Evolutionary conservation across 768 basidiomycete genomes (phyloP).

Genomic region (Lactifluus hygrophoroides): DNA sequence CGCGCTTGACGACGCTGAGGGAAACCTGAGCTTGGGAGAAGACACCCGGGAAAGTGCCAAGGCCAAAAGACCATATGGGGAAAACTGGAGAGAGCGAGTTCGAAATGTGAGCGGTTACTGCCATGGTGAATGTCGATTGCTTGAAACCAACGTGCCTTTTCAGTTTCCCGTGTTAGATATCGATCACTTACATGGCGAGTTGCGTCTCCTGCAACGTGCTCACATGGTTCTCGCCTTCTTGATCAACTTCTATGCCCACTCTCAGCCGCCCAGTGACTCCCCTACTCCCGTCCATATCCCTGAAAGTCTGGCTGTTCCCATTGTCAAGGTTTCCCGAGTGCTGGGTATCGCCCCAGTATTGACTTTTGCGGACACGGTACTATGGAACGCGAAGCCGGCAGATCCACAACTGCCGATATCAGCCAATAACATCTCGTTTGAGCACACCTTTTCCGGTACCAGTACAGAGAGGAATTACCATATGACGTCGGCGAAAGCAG

Average conservation of each 20-base stretch:
- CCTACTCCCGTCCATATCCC: slow-evolving; percentile 52
- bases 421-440: slow-evolving; percentile 64
- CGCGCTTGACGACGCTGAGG: slow-evolving; percentile 47
- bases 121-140: no score
- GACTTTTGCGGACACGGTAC: slow-evolving; percentile 92
- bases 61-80: slow-evolving; percentile 44
- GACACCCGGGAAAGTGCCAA: slow-evolving; percentile 42
- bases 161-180: slow-evolving; percentile 70
- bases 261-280: slow-evolving; percentile 40
- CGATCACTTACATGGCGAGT: slow-evolving; percentile 40
- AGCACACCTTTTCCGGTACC: slow-evolving; percentile 74
- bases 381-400: slow-evolving; percentile 79
- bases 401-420: slow-evolving; percentile 52
- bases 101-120: slow-evolving; percentile 41
- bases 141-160: not conserved
- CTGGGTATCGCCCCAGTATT: slow-evolving; percentile 88
- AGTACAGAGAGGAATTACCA: slow-evolving; percentile 85
- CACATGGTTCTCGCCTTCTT: slow-evolving; percentile 88
- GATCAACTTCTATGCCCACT: slow-evolving; percentile 85
- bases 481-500: slow-evolving; percentile 70
- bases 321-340: slow-evolving; percentile 62
- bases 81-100: slow-evolving; percentile 59
- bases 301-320: slow-evolving; percentile 64
- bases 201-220: slow-evolving; percentile 67
- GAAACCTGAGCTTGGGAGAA: slow-evolving; percentile 47